phyloP scores from a whole-genome alignment of 1,284 basidiomycete species.

The Cronartium quercuum region DNA sequence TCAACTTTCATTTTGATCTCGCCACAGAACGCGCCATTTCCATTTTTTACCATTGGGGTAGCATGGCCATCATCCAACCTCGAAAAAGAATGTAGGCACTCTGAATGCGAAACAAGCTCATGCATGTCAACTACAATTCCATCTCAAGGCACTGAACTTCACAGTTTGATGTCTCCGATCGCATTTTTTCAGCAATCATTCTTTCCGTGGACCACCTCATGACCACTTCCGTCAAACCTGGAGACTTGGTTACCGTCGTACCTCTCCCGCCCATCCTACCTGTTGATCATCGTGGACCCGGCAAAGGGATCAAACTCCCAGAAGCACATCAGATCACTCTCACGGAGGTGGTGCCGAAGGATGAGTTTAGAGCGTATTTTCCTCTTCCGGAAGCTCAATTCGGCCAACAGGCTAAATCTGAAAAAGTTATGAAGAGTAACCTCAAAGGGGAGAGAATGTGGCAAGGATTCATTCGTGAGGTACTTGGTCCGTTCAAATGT shows the following conservation, averaged over 20 bases:
- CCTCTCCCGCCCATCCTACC: slow-evolving; percentile 17
- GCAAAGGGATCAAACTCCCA: slow-evolving; percentile 19
- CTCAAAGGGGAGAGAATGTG: slow-evolving; percentile 5
- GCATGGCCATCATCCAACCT: slow-evolving; percentile 11
- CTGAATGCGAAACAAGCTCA: no score
- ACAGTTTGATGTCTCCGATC: neutral
- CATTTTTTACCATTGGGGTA: slow-evolving; percentile 10
- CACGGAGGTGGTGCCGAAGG: neutral
- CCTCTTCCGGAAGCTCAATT: neutral
- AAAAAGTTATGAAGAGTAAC: no score
- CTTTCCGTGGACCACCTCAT: slow-evolving; percentile 10
- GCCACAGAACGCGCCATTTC: neutral
- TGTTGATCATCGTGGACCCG: slow-evolving; percentile 13
- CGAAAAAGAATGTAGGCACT: neutral
- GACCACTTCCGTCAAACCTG: neutral
- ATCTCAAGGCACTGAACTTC: neutral
- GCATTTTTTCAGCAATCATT: neutral
- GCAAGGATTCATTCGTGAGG: slow-evolving; percentile 8
- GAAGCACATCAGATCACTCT: slow-evolving; percentile 5
- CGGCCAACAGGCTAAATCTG: neutral
- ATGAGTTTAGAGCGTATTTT: neutral
- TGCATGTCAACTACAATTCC: no score
- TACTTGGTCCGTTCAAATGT: slow-evolving; percentile 17
- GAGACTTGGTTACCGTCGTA: neutral
- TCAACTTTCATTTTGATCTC: no score